These are phyloP conservation scores for Crucihimalaya himalaica DNA, from an alignment of 345 rosid species.

Conservation along the genomic window DNA sequence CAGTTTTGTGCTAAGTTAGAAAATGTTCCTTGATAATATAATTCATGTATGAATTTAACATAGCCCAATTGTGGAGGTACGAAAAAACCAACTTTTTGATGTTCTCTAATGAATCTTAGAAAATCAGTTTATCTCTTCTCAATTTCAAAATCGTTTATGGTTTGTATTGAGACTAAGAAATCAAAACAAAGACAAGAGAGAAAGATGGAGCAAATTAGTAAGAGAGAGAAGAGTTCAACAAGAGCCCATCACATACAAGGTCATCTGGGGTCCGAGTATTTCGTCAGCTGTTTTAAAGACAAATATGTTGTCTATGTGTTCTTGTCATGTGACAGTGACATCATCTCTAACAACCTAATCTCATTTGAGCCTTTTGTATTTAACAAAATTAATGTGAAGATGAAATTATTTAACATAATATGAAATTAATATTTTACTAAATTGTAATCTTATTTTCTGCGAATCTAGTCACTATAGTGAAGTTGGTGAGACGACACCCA, in stretches of 20 bases:
- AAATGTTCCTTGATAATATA: too few relatives aligned
- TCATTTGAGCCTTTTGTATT: background rate
- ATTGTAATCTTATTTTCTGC: background rate
- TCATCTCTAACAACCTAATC: background rate
- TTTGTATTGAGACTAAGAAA: too few relatives aligned
- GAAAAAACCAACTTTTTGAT: too few relatives aligned
- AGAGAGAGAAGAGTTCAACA: too few relatives aligned
- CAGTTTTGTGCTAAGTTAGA: too few relatives aligned
- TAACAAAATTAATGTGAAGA: background rate
- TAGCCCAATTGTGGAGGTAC: too few relatives aligned
- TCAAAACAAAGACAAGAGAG: too few relatives aligned
- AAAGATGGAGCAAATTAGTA: too few relatives aligned
- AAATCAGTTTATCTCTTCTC: too few relatives aligned
- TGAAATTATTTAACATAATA: background rate
- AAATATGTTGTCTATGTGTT: background rate
- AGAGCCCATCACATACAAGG: background rate
- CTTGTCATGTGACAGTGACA: background rate
- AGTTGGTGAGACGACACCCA: conserved; percentile 5
- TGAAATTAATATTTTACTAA: background rate
- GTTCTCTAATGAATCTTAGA: too few relatives aligned
- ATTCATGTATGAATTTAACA: too few relatives aligned
- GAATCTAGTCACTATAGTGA: background rate
- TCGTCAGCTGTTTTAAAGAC: background rate
- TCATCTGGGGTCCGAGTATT: background rate
- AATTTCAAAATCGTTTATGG: too few relatives aligned